phyloP scores from a whole-genome alignment of 1,139 yeast species.

The Saccharomycopsis hybrid region DNA sequence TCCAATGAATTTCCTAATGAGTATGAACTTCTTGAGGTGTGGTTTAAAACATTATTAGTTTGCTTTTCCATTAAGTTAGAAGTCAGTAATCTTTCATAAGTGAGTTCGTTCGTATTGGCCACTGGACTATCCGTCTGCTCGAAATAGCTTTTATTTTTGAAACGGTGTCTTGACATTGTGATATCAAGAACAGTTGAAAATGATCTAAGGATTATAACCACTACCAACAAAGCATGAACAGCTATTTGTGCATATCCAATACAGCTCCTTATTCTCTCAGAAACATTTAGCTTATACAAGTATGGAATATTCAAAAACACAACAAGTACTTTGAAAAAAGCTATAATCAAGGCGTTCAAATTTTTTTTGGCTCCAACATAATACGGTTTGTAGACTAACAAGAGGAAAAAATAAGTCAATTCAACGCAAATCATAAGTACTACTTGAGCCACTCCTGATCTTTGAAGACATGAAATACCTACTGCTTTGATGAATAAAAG shows the following conservation, averaged over 20 bases:
- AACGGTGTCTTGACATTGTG: conserved; percentile 1
- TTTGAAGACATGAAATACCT: conserved; percentile 40
- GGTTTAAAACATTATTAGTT: neutral
- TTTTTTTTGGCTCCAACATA: conserved; percentile 23
- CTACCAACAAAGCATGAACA: conserved; percentile 15
- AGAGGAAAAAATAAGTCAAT: conserved; percentile 29
- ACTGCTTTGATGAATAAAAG: conserved; percentile 33
- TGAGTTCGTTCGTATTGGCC: no score
- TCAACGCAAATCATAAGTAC: conserved; percentile 36
- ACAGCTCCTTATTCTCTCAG: conserved; percentile 14
- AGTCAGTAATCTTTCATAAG: neutral
- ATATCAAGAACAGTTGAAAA: conserved; percentile 10
- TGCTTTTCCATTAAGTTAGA: neutral
- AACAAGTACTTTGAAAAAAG: conserved; percentile 9
- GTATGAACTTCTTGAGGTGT: neutral
- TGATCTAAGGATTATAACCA: conserved; percentile 5
- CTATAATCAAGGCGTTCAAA: conserved; percentile 5
- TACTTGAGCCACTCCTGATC: conserved; percentile 41
- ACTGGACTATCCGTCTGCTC: no score
- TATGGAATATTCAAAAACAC: conserved; percentile 17
- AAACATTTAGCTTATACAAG: conserved; percentile 6
- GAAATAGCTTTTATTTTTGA: neutral
- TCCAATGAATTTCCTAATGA: neutral
- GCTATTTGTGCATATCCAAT: conserved; percentile 17
- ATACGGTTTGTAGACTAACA: conserved; percentile 37